Percentiles rank a stretch among this genome's conserved stretches.
Evolutionary conservation across 2,329 filamentous ascomycete genomes (phyloP).

Genomic region (Stachybotrys echinatus): DNA sequence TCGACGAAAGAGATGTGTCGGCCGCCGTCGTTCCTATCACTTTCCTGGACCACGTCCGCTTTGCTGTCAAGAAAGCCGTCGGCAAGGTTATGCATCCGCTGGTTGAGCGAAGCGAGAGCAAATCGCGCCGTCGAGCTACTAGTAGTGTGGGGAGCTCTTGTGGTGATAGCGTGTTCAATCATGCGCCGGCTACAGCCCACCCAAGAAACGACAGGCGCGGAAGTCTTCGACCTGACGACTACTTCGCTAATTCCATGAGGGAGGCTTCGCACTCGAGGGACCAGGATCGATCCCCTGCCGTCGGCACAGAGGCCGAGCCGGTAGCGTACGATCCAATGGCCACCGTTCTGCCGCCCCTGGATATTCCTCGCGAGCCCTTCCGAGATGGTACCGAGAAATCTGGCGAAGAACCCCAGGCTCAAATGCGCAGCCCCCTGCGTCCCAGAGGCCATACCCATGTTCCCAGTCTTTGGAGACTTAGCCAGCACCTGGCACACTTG

Average conservation of each 20-base stretch:
- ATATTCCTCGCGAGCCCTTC: slow-evolving; percentile 16
- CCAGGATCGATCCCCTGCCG: slow-evolving; percentile 5
- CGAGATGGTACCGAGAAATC: slow-evolving; percentile 16
- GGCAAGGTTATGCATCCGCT: slow-evolving; percentile 60
- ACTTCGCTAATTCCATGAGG: slow-evolving; percentile 38
- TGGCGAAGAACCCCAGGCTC: background rate
- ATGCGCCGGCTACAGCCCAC: slow-evolving; percentile 45
- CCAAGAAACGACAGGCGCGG: slow-evolving; percentile 47
- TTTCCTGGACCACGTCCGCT: slow-evolving; percentile 78
- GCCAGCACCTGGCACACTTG: slow-evolving; percentile 1
- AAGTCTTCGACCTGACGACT: slow-evolving; percentile 50
- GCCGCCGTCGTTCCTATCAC: slow-evolving; percentile 85
- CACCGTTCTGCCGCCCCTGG: slow-evolving; percentile 26
- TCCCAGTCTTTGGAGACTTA: background rate
- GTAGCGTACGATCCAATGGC: slow-evolving; percentile 34
- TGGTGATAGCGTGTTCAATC: slow-evolving; percentile 44
- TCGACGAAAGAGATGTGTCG: slow-evolving; percentile 86
- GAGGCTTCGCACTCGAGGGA: slow-evolving; percentile 20
- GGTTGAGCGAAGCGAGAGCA: slow-evolving; percentile 50
- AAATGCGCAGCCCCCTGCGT: background rate
- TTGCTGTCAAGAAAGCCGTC: slow-evolving; percentile 65
- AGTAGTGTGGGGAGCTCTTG: slow-evolving; percentile 62
- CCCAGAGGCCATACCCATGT: background rate
- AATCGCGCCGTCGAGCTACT: slow-evolving; percentile 48
- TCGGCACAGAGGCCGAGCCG: slow-evolving; percentile 15